Conservation (phyloP, 768 basidiomycete genomes). For the Leccinum disarticulatum region DNA sequence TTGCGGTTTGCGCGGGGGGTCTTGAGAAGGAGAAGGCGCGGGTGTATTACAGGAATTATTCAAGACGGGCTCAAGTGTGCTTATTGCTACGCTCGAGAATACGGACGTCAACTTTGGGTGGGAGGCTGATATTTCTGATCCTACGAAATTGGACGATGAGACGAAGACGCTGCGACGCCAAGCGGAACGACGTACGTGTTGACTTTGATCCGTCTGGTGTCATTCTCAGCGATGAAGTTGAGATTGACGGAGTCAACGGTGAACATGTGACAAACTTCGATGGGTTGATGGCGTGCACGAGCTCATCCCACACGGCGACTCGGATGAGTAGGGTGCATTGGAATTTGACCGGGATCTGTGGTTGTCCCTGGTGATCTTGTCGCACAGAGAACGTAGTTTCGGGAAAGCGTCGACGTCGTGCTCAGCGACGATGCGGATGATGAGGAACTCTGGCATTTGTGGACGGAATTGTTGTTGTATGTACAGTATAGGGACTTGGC, state of each 20-base stretch:
- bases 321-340: slow-evolving; percentile 69
- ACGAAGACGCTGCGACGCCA: not conserved
- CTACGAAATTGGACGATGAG: slow-evolving; percentile 36
- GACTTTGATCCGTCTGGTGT: slow-evolving; percentile 76
- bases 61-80: no score
- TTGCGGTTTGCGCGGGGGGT: no score
- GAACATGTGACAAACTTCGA: slow-evolving; percentile 64
- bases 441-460: slow-evolving; percentile 23
- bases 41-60: no score
- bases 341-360: slow-evolving; percentile 36
- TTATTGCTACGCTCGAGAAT: no score
- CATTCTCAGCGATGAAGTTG: slow-evolving; percentile 76
- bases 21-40: no score
- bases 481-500: slow-evolving; percentile 39
- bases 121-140: slow-evolving; percentile 51
- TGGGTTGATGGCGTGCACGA: slow-evolving; percentile 43
- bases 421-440: slow-evolving; percentile 29
- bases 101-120: no score
- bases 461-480: not conserved
- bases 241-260: slow-evolving; percentile 53
- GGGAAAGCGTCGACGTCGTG: slow-evolving; percentile 27
- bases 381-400: slow-evolving; percentile 41
- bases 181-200: slow-evolving; percentile 78
- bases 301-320: slow-evolving; percentile 80
- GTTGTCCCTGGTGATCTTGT: slow-evolving; percentile 42